phyloP scores from a whole-genome alignment of 345 rosid genomes.

The Zanthoxylum bungeanum region DNA sequence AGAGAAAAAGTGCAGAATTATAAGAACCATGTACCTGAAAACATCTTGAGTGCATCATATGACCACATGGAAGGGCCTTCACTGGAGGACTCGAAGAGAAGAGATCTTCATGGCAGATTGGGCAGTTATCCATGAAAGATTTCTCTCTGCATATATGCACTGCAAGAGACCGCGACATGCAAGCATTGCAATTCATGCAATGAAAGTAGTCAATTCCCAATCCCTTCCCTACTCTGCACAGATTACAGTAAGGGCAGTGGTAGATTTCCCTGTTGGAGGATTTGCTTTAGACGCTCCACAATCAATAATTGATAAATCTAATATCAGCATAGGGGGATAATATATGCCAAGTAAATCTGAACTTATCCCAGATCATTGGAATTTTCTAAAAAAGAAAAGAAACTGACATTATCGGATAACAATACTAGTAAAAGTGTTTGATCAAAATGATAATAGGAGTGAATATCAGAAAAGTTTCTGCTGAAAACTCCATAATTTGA shows the following conservation, averaged over 20 bases:
- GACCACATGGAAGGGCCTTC: conserved; percentile 86
- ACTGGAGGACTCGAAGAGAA: conserved; percentile 65
- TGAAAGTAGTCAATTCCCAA: conserved; percentile 76
- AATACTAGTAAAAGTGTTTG: neutral
- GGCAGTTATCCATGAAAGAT: conserved; percentile 76
- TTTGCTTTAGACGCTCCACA: conserved; percentile 15
- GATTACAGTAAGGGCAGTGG: conserved; percentile 86
- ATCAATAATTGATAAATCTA: conserved; percentile 5
- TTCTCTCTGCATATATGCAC: conserved; percentile 65
- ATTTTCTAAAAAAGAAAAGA: neutral
- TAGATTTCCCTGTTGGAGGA: conserved; percentile 66
- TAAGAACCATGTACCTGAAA: conserved; percentile 50
- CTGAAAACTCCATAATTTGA: conserved; percentile 5
- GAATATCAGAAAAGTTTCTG: conserved; percentile 9
- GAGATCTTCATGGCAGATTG: conserved; percentile 74
- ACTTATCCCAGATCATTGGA: neutral
- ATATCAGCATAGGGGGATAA: neutral
- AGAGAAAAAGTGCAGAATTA: conserved; percentile 2
- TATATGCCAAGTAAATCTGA: neutral
- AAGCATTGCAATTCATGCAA: conserved; percentile 92
- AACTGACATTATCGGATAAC: neutral
- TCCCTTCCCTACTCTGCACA: conserved; percentile 85
- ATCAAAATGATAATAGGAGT: neutral
- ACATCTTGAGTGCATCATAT: conserved; percentile 82
- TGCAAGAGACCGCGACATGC: conserved; percentile 56